These are phyloP conservation scores for Talaromyces sp. DNA, from an alignment of 2,329 filamentous ascomycete species.

Conservation along the genomic window DNA sequence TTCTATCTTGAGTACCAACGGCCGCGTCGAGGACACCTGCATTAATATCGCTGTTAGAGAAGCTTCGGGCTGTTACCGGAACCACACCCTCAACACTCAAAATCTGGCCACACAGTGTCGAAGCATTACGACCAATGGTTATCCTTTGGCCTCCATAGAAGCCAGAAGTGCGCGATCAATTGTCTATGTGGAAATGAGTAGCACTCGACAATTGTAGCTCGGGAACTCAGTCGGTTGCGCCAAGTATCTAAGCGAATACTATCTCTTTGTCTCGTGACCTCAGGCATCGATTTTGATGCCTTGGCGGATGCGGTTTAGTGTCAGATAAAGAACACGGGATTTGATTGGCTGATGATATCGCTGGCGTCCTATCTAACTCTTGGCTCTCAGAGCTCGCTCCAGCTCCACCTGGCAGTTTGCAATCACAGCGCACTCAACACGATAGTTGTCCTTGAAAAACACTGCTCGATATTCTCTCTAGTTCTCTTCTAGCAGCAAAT, in stretches of 20 bases:
- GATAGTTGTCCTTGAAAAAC: neutral
- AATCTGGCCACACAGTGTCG: neutral
- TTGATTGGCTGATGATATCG: neutral
- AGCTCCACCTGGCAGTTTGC: neutral
- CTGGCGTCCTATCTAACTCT: neutral
- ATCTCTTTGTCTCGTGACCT: neutral
- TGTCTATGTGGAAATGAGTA: neutral
- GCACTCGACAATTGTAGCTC: neutral
- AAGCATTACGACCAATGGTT: neutral
- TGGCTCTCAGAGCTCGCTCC: conserved; percentile 4
- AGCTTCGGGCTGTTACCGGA: neutral
- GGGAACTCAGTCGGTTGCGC: neutral
- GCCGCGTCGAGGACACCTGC: neutral
- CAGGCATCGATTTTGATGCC: neutral
- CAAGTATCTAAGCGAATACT: neutral
- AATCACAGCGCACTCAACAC: too few species aligned
- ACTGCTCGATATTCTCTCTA: neutral
- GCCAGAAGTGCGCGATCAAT: neutral
- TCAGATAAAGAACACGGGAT: neutral
- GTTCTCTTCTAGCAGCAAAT: neutral
- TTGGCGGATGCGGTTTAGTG: neutral
- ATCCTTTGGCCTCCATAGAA: neutral
- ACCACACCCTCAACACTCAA: neutral
- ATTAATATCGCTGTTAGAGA: neutral
- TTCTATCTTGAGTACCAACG: neutral